phyloP scores from a whole-genome alignment of 345 rosid genomes.

The Salix viminalis region DNA sequence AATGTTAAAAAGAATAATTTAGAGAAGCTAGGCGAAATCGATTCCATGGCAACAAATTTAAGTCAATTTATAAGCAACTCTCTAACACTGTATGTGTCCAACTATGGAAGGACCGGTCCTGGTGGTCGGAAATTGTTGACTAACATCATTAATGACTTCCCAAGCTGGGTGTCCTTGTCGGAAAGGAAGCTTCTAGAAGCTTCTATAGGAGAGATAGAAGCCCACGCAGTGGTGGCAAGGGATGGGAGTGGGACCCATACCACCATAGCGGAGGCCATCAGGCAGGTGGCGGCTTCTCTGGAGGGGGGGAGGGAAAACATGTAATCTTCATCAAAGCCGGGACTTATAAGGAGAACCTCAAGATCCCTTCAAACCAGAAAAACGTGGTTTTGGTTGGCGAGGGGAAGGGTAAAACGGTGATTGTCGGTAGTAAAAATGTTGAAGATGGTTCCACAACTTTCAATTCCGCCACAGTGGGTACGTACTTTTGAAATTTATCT shows the following conservation, averaged over 20 bases:
- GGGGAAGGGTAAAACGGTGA: conserved; percentile 50
- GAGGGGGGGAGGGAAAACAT: conserved; percentile 31
- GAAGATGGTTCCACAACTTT: conserved; percentile 44
- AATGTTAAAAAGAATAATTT: not conserved
- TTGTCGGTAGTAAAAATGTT: conserved; percentile 31
- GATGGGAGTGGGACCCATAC: conserved; percentile 56
- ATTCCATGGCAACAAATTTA: conserved; percentile 31
- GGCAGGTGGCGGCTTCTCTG: conserved; percentile 5
- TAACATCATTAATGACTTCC: conserved; percentile 5
- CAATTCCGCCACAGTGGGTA: conserved; percentile 52
- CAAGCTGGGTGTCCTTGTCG: conserved; percentile 25
- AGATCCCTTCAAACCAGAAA: conserved; percentile 42
- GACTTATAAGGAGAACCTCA: conserved; percentile 42
- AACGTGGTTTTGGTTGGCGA: conserved; percentile 59
- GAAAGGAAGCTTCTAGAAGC: conserved; percentile 47
- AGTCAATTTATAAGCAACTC: conserved; percentile 31
- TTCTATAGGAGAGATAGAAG: conserved; percentile 33
- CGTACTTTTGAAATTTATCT: not conserved
- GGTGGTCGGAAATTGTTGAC: conserved; percentile 15
- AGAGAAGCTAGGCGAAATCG: conserved; percentile 10
- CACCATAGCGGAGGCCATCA: conserved; percentile 40
- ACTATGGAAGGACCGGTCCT: not conserved
- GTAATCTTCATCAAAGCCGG: conserved; percentile 53
- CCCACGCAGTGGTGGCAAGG: conserved; percentile 46
- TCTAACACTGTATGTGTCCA: conserved; percentile 28